Percentiles rank a stretch among this genome's conserved stretches.
Evolutionary conservation across 257 asterid species (phyloP).

Genomic region (Jaltomata sinuosa): DNA sequence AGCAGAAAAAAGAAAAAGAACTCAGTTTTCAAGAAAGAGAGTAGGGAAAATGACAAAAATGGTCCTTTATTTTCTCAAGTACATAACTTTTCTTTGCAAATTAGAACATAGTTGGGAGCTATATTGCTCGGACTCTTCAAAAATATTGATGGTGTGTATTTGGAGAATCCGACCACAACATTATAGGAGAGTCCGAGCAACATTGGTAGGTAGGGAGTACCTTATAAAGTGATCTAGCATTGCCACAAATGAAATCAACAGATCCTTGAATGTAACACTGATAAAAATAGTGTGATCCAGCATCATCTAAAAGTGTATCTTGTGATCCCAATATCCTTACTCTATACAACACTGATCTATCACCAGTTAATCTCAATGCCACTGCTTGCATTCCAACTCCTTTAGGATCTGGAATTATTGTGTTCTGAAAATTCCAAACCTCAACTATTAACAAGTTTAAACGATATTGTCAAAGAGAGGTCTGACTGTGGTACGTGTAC

Average conservation of each 20-base stretch:
- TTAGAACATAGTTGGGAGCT: not conserved
- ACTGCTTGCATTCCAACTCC: slow-evolving; percentile 68
- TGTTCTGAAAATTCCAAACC: slow-evolving; percentile 38
- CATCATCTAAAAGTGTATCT: slow-evolving; percentile 70
- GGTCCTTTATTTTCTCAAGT: not conserved
- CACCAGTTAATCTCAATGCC: slow-evolving; percentile 59
- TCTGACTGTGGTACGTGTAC: not conserved
- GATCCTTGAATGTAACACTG: slow-evolving; percentile 65
- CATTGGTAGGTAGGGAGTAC: slow-evolving; percentile 1
- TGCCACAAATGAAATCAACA: slow-evolving; percentile 75
- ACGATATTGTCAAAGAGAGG: not conserved
- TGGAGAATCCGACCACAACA: fast-evolving
- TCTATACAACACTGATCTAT: slow-evolving; percentile 55
- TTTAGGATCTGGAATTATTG: slow-evolving; percentile 24
- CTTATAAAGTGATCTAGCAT: slow-evolving; percentile 63
- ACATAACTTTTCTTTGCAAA: not conserved
- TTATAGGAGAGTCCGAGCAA: not conserved
- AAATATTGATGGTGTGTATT: not conserved
- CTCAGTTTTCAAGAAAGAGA: not conserved
- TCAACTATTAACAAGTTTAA: too few species aligned
- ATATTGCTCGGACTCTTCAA: not conserved
- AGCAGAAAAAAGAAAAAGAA: not conserved
- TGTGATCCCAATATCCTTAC: slow-evolving; percentile 72
- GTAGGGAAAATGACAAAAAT: not conserved
- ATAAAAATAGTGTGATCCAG: slow-evolving; percentile 54